phyloP scores from a whole-genome alignment of 305 asterid genomes.

The Fraxinus angustifolia region DNA sequence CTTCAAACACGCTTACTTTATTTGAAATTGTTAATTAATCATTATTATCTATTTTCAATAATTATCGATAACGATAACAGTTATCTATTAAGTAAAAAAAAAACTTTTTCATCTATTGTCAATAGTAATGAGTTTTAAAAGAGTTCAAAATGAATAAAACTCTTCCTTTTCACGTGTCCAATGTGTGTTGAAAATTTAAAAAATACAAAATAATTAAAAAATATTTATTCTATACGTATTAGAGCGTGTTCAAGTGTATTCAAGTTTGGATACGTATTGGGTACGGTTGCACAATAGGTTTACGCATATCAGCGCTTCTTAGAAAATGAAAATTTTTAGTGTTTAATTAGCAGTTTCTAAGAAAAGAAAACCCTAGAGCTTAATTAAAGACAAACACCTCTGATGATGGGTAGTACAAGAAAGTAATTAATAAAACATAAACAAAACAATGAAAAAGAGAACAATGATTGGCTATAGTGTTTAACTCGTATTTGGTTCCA shows the following conservation, averaged over 20 bases:
- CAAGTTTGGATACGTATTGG: neutral
- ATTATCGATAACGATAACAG: neutral
- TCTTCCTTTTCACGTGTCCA: neutral
- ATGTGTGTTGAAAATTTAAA: too few relatives aligned
- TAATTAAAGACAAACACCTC: neutral
- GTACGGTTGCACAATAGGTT: neutral
- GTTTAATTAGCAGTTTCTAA: neutral
- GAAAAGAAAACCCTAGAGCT: neutral
- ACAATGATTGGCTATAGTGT: neutral
- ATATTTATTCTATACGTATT: neutral
- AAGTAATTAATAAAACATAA: neutral
- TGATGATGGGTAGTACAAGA: neutral
- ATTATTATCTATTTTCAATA: too few relatives aligned
- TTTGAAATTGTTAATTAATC: too few relatives aligned
- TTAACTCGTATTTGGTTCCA: neutral
- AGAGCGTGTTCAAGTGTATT: neutral
- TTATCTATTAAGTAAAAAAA: too few relatives aligned
- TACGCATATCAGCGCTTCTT: neutral
- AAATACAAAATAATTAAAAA: too few relatives aligned
- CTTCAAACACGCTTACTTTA: neutral
- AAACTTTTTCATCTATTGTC: neutral
- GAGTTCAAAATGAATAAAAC: neutral
- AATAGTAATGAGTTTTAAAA: neutral
- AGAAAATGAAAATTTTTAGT: neutral
- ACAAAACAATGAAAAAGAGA: neutral